These are phyloP conservation scores for Eucalyptus pauciflora DNA, from an alignment of 345 rosid genomes.

Conservation along the genomic window DNA sequence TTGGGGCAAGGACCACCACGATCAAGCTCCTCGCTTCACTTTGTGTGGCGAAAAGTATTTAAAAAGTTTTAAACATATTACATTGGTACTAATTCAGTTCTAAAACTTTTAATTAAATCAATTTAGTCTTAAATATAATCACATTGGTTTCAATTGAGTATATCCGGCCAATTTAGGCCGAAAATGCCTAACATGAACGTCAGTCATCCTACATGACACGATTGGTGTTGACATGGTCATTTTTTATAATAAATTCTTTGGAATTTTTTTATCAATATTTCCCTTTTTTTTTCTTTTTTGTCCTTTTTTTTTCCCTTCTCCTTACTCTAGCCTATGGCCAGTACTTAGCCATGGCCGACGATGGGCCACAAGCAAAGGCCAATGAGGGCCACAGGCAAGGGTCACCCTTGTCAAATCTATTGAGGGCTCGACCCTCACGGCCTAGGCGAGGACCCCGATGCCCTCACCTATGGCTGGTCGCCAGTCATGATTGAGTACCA, in stretches of 20 bases:
- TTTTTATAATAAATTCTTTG: background rate
- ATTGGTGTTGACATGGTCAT: background rate
- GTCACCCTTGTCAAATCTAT: background rate
- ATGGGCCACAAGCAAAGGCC: no score
- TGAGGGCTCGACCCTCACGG: background rate
- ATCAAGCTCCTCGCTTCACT: background rate
- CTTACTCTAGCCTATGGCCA: background rate
- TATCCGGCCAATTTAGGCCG: background rate
- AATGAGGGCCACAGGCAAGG: no score
- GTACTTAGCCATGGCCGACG: no score
- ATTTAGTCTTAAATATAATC: background rate
- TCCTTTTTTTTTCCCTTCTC: background rate
- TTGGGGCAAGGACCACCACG: background rate
- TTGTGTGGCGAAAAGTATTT: background rate
- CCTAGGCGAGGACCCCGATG: background rate
- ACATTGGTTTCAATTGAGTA: background rate
- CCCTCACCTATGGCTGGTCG: rapidly evolving
- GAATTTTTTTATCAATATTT: no score
- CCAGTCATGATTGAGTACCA: background rate
- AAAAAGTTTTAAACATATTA: no score
- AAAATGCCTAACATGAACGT: background rate
- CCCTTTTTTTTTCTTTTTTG: no score
- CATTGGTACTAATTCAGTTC: rapidly evolving
- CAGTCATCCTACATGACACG: rapidly evolving
- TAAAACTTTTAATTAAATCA: background rate